Evolutionary conservation across 2,329 filamentous ascomycete species (phyloP).

Genomic region (Plenodomus biglobosus): DNA sequence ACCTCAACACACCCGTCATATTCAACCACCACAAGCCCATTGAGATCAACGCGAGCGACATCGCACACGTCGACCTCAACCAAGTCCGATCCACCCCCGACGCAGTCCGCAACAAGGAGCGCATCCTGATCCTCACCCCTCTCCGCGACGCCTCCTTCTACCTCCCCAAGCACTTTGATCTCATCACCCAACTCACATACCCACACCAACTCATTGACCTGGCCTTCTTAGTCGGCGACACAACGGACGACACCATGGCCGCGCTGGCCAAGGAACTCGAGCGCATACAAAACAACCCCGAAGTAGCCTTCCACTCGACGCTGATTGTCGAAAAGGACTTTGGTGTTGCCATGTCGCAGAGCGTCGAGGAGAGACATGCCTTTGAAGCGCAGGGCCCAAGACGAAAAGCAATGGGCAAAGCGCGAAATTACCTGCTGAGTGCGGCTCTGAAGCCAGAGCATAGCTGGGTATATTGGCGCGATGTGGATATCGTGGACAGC

Average conservation of each 20-base stretch:
- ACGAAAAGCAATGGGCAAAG: constrained; percentile 84
- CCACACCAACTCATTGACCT: constrained; percentile 94
- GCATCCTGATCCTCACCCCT: constrained; percentile 87
- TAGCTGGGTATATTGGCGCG: constrained; percentile 98
- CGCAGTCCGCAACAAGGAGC: constrained; percentile 78
- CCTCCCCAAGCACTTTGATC: constrained; percentile 88
- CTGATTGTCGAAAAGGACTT: constrained; percentile 92
- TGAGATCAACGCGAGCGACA: constrained; percentile 77
- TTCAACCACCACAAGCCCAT: constrained; percentile 94
- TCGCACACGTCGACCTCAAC: constrained; percentile 83
- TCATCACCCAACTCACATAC: constrained; percentile 85
- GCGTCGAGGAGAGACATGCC: constrained; percentile 78
- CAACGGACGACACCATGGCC: constrained; percentile 86
- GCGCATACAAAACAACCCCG: constrained; percentile 76
- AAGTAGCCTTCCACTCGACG: constrained; percentile 83
- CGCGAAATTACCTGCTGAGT: constrained; percentile 87
- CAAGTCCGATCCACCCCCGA: constrained; percentile 76
- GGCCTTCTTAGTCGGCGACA: constrained; percentile 91
- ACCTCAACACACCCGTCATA: constrained; percentile 87
- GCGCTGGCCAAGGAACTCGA: constrained; percentile 82
- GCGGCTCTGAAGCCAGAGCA: constrained; percentile 88
- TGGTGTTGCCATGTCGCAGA: constrained; percentile 70
- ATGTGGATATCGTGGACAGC: constrained; percentile 94
- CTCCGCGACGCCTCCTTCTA: constrained; percentile 84
- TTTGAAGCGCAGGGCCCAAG: constrained; percentile 87